Conservation (phyloP, 164 flowering plant species). For the Liquidambar formosana region DNA sequence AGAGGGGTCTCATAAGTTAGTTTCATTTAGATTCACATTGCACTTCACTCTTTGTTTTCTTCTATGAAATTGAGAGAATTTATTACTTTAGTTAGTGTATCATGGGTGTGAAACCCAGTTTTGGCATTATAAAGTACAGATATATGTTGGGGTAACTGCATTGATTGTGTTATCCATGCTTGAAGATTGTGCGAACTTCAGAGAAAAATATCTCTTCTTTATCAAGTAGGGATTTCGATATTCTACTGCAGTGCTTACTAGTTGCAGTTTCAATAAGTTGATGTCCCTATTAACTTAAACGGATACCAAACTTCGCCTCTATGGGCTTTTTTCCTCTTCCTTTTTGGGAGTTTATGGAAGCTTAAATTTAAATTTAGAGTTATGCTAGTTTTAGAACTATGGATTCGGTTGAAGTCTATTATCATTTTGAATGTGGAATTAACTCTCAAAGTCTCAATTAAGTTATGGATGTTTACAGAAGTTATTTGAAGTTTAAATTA, state of each 20-base stretch:
- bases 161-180: not conserved
- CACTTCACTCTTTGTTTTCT: not conserved
- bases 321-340: no score
- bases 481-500: no score
- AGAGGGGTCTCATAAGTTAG: slow-evolving; percentile 52
- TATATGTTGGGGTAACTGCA: no score
- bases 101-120: not conserved
- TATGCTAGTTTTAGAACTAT: no score
- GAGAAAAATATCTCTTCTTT: not conserved
- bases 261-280: not conserved
- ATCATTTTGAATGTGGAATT: no score
- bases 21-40: not conserved
- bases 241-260: not conserved
- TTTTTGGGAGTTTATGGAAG: no score
- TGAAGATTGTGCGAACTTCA: not conserved
- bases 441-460: no score
- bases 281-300: no score
- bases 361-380: no score
- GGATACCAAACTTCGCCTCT: no score
- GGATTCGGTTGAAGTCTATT: no score
- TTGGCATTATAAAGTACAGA: not conserved
- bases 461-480: no score
- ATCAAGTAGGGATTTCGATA: not conserved
- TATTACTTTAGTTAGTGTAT: not conserved
- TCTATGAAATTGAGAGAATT: not conserved